Conservation (phyloP, 495 filamentous ascomycete genomes). For the Xylaria castorea region DNA sequence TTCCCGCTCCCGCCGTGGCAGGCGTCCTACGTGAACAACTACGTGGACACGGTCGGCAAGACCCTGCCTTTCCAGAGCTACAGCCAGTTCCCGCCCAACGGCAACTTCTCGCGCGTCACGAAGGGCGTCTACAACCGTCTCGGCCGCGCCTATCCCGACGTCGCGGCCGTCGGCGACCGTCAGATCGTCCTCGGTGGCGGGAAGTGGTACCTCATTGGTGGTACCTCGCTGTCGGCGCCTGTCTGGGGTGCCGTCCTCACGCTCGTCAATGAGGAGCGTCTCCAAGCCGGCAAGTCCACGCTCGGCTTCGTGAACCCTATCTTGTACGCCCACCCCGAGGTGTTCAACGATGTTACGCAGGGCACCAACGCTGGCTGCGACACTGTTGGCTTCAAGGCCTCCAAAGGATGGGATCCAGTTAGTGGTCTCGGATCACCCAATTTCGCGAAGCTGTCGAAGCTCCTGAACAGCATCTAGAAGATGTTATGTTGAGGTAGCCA, state of each 20-base stretch:
- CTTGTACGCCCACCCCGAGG: constrained; percentile 66
- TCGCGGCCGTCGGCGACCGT: constrained; percentile 68
- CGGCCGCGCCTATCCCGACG: constrained; percentile 70
- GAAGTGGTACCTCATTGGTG: constrained; percentile 51
- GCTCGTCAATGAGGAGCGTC: constrained; percentile 67
- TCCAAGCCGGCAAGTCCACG: constrained; percentile 60
- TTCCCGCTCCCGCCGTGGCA: constrained; percentile 68
- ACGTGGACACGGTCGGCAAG: constrained; percentile 55
- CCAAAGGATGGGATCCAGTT: constrained; percentile 68
- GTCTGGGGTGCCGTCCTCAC: constrained; percentile 65
- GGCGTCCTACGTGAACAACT: constrained; percentile 55
- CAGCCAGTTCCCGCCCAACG: constrained; percentile 32
- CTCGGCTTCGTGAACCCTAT: constrained; percentile 60
- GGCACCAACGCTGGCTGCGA: constrained; percentile 69
- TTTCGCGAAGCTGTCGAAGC: constrained; percentile 26
- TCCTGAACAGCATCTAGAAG: constrained; percentile 17
- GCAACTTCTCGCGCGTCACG: constrained; percentile 45
- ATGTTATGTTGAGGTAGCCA: background rate
- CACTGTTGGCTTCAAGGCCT: constrained; percentile 60
- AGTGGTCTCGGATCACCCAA: constrained; percentile 59
- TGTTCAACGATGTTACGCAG: constrained; percentile 66
- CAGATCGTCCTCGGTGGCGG: constrained; percentile 57
- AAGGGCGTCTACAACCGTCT: constrained; percentile 57
- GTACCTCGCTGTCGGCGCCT: constrained; percentile 66
- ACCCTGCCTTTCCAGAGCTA: constrained; percentile 31